Percentiles rank a stretch among this genome's conserved stretches.
These are phyloP conservation scores for Paecilomyces niveus DNA, from an alignment of 2,329 filamentous ascomycete genomes.

Conservation along the genomic window DNA sequence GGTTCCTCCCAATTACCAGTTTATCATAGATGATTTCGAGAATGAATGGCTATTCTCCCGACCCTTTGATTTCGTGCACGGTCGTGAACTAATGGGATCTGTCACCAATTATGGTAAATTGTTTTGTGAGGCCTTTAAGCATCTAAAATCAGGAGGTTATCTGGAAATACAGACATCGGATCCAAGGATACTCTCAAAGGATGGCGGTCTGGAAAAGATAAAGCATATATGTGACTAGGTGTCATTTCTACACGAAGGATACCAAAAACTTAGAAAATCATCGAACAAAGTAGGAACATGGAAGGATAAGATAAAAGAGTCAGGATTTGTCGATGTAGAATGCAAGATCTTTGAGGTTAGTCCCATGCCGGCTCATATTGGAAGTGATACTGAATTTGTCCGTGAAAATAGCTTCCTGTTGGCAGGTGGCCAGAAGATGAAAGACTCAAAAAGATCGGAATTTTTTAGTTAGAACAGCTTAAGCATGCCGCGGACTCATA, in stretches of 20 bases:
- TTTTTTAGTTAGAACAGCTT: constrained; percentile 27
- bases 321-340: neutral
- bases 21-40: constrained; percentile 23
- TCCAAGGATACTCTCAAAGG: neutral
- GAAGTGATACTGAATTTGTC: neutral
- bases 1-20: constrained; percentile 21
- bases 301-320: constrained; percentile 59
- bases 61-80: constrained; percentile 22
- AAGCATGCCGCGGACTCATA: constrained; percentile 28
- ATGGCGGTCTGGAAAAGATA: neutral
- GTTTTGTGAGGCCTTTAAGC: constrained; percentile 16
- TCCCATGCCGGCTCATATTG: neutral
- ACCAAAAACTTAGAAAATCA: constrained; percentile 51
- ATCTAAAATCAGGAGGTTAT: constrained; percentile 45
- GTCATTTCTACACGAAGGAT: neutral
- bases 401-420: constrained; percentile 35
- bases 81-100: constrained; percentile 17
- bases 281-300: constrained; percentile 62
- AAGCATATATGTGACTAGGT: neutral
- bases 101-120: constrained; percentile 16
- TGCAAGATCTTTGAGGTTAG: neutral
- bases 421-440: constrained; percentile 48
- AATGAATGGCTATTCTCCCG: constrained; percentile 15
- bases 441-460: constrained; percentile 47
- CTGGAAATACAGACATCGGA: constrained; percentile 26